Evolutionary conservation across 192 early-diverging fungal species (phyloP), one percentile per base, ranked within the genome.

Genomic region (Chytriomyces sp.): DNA sequence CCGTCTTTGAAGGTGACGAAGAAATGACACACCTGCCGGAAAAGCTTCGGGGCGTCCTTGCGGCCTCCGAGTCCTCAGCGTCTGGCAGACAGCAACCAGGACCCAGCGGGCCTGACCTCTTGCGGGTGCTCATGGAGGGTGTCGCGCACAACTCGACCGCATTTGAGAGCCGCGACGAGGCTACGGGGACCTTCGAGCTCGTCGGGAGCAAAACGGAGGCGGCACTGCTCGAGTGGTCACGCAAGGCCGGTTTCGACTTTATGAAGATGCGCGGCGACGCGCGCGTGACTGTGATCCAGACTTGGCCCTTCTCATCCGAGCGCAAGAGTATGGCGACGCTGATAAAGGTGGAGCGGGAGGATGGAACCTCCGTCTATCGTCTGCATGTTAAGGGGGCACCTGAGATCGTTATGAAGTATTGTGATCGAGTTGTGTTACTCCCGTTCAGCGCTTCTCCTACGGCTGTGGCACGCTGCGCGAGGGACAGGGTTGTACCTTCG

Each of bases 131-230:
- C 40, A 74, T 74, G 73, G 73, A 74, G 38, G 73, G 73, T 4
- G 61, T 64, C 3, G 44, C 73, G 5, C 6, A 82, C 59, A 81
- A 84, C 75, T 81, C 80, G 3, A 58, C 69, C 40, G 83, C 76
- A 12, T 73, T 64, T 5, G 71, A 73, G 40, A 33, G 25, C 17
- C 52, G 44, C 7, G 59, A 61, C 56, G 59, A 22, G 6, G 33
- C 55, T 17, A 53, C 52, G 10, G 81, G 81, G 14, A 63, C 44
- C 33, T 10, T 40, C 8, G 60, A 72, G 6, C 68, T 96, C 66
- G 80, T 90, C 33, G 98, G 98, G 25, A 93, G 91, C 76, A 98
- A 98, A 80, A 98, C 95, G 14, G 98, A 99, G 75, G 89, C 89
- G 0, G 96, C 98, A 0, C 69, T 99, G 49, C 83, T 99, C 10